phyloP scores from a whole-genome alignment of 2,329 filamentous ascomycete species.

The Paramyrothecium sp. region DNA sequence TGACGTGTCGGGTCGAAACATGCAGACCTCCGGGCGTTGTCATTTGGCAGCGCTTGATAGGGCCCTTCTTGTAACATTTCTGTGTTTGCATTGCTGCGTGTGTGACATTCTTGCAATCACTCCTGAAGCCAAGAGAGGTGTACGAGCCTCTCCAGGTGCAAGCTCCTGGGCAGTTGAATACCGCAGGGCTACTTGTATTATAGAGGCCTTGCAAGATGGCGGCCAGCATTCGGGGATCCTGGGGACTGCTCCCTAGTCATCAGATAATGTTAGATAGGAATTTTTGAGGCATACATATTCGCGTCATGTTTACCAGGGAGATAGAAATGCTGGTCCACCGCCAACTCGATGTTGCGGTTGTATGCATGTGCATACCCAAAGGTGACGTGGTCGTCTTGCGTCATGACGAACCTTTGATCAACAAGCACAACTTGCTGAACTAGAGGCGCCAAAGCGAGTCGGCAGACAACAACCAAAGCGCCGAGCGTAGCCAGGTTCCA shows the following conservation, averaged over 20 bases:
- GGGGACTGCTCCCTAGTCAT: conserved; percentile 1
- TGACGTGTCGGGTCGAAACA: background rate
- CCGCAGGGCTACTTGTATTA: background rate
- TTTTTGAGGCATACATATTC: background rate
- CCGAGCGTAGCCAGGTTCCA: conserved; percentile 11
- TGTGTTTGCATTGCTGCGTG: background rate
- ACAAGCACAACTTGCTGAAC: conserved; percentile 6
- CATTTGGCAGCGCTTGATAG: conserved; percentile 2
- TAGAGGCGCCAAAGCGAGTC: conserved; percentile 6
- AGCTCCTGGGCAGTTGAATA: conserved; percentile 7
- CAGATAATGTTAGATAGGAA: background rate
- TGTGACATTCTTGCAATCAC: conserved; percentile 7
- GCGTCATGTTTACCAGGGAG: background rate
- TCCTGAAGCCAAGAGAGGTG: conserved; percentile 8
- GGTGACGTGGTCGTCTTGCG: background rate
- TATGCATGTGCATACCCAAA: conserved; percentile 10
- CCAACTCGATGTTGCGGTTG: background rate
- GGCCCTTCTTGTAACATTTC: background rate
- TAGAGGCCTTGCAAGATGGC: conserved; percentile 9
- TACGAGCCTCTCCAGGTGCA: conserved; percentile 5
- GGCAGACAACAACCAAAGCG: conserved; percentile 6
- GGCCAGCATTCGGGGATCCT: no score
- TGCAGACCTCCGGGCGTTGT: conserved; percentile 5
- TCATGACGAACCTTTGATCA: background rate
- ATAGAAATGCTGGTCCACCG: no score